Percentiles rank a stretch among this genome's conserved stretches.
Evolutionary conservation across 441 rosid species (phyloP).

Genomic region (Corymbia citriodora): DNA sequence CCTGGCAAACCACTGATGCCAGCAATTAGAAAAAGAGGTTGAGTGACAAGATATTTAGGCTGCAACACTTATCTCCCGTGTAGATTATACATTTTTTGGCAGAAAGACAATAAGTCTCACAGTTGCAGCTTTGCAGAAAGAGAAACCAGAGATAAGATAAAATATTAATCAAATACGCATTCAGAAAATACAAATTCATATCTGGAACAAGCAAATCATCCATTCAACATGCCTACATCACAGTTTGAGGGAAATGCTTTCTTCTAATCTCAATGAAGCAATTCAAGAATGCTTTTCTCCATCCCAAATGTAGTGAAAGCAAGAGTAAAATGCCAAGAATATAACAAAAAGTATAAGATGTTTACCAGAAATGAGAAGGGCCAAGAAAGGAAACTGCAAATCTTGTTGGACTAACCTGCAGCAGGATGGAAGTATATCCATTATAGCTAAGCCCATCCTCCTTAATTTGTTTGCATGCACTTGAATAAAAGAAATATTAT

Average conservation of each 20-base stretch:
- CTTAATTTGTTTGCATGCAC: neutral
- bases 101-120: neutral
- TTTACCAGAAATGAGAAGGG: slow-evolving; percentile 89
- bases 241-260: neutral
- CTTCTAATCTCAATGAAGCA: neutral
- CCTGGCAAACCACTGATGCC: neutral
- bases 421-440: neutral
- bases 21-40: neutral
- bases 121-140: neutral
- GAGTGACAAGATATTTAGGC: neutral
- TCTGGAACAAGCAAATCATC: neutral
- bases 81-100: neutral
- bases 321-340: neutral
- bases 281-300: neutral
- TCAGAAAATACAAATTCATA: neutral
- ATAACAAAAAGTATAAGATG: neutral
- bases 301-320: neutral
- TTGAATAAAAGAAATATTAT: neutral
- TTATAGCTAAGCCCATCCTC: neutral
- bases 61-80: neutral
- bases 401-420: slow-evolving; percentile 64
- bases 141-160: neutral
- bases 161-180: neutral
- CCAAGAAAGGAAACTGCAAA: slow-evolving; percentile 87
- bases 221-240: neutral